Evolutionary conservation across 116 monocot species (phyloP).

Genomic region (Phalaenopsis hybrid): DNA sequence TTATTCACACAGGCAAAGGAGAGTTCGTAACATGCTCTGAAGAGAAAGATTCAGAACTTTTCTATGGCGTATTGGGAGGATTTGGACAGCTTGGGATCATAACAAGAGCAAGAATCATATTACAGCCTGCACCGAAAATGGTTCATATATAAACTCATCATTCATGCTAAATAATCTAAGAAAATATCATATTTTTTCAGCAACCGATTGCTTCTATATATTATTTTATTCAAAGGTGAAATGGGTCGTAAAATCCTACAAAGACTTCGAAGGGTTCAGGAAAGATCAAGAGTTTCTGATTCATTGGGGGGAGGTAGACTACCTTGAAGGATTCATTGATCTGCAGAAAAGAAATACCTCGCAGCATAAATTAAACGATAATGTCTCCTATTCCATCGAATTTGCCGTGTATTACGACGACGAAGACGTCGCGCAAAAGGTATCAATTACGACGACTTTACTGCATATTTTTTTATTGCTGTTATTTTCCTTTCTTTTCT

Average conservation of each 20-base stretch:
- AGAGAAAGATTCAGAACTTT: slow-evolving; percentile 24
- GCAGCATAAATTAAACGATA: neutral
- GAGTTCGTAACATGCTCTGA: slow-evolving; percentile 24
- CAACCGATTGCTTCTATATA: neutral
- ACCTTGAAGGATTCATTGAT: slow-evolving; percentile 25
- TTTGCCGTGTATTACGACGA: too few species aligned
- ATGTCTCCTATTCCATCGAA: neutral
- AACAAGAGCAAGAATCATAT: slow-evolving; percentile 36
- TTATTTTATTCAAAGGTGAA: slow-evolving; percentile 14
- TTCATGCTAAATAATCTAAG: neutral
- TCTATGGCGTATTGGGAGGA: slow-evolving; percentile 42
- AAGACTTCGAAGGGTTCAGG: slow-evolving; percentile 18
- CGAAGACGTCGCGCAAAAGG: too few species aligned
- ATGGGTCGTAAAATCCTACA: slow-evolving; percentile 8
- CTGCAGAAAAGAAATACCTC: neutral
- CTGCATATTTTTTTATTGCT: too few species aligned
- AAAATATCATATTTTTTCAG: neutral
- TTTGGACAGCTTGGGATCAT: slow-evolving; percentile 51
- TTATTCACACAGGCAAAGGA: slow-evolving; percentile 24
- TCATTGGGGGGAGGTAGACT: slow-evolving; percentile 18
- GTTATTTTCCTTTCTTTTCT: too few species aligned
- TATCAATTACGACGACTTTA: too few species aligned
- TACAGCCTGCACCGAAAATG: slow-evolving; percentile 24
- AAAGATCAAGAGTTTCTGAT: slow-evolving; percentile 27
- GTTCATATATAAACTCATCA: slow-evolving; percentile 3